A percentile compares a stretch with the other conserved stretches of the same genome.
Evolutionary conservation across 768 basidiomycete genomes (phyloP).

Genomic region (Calocera viscosa): DNA sequence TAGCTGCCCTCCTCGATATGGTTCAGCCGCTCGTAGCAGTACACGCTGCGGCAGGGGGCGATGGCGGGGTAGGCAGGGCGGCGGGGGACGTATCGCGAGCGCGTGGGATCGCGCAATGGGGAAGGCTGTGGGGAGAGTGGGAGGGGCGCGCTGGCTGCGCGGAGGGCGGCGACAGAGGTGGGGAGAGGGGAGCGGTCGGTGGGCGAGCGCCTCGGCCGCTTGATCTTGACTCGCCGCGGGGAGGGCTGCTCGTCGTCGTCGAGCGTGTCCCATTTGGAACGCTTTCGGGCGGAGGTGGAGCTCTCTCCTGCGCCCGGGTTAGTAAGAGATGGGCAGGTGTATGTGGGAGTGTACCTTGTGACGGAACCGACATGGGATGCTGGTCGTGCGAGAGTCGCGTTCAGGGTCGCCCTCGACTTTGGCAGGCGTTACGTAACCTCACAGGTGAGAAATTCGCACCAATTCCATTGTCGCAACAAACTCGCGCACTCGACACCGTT

Average conservation of each 20-base stretch:
- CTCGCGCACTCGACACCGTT: not conserved
- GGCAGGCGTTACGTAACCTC: not conserved
- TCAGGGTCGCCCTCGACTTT: not conserved
- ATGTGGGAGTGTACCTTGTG: not conserved
- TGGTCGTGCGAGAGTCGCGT: not conserved
- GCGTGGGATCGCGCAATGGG: not conserved
- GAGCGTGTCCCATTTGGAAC: not conserved
- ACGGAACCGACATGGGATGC: not conserved
- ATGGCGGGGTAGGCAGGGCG: constrained; percentile 68
- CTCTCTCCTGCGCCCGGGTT: not conserved
- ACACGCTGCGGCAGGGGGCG: constrained; percentile 80
- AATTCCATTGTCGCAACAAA: not conserved
- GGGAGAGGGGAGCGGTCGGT: not conserved
- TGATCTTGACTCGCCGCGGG: not conserved
- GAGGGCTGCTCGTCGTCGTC: not conserved
- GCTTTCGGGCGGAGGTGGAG: not conserved
- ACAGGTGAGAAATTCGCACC: not conserved
- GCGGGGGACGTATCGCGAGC: constrained; percentile 48
- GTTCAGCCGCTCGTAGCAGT: constrained; percentile 85
- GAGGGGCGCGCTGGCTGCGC: not conserved
- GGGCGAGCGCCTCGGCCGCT: not conserved
- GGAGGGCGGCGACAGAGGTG: not conserved
- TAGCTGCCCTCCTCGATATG: constrained; percentile 99
- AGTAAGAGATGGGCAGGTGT: not conserved
- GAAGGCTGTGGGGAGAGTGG: not conserved